Percentiles rank a stretch among this genome's conserved stretches.
phyloP scores from a whole-genome alignment of 352 stramenopile species.

The Globisporangium polare region DNA sequence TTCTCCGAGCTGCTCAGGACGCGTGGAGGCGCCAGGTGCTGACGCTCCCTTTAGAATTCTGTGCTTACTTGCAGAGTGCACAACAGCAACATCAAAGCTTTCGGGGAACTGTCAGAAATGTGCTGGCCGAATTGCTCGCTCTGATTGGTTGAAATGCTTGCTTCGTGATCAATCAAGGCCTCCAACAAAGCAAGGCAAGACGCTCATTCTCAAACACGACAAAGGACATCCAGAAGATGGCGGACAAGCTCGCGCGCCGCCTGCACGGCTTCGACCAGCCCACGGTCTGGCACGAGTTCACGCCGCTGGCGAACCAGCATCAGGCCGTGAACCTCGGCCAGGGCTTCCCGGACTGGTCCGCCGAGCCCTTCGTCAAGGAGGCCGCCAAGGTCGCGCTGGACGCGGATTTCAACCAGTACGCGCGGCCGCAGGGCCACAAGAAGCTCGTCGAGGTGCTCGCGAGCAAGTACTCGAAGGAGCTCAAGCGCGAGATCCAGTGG shows the following conservation, averaged over 20 bases:
- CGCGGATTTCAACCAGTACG: conserved; percentile 94
- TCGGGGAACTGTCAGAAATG: no score
- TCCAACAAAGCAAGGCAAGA: no score
- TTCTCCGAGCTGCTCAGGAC: no score
- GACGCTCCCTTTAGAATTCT: no score
- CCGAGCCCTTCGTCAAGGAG: conserved; percentile 92
- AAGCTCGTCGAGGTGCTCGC: conserved; percentile 84
- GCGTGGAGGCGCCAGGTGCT: no score
- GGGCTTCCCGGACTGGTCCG: conserved; percentile 94
- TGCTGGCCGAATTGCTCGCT: no score
- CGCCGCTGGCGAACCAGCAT: conserved; percentile 81
- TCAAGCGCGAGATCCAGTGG: conserved; percentile 83
- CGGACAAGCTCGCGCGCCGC: conserved; percentile 53
- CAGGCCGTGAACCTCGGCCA: conserved; percentile 92
- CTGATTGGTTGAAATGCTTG: no score
- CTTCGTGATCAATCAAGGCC: no score
- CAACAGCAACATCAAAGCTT: no score
- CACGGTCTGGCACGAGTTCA: conserved; percentile 89
- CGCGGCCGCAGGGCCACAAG: conserved; percentile 85
- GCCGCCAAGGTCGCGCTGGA: conserved; percentile 91
- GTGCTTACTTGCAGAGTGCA: no score
- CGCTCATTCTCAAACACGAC: neutral
- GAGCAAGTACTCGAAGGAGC: conserved; percentile 88
- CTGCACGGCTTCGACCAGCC: conserved; percentile 72
- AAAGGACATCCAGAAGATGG: no score